A percentile compares a stretch with the other conserved stretches of the same genome.
These are phyloP conservation scores for Fragaria ananassa DNA, from an alignment of 306 rosid genomes.

Conservation along the genomic window DNA sequence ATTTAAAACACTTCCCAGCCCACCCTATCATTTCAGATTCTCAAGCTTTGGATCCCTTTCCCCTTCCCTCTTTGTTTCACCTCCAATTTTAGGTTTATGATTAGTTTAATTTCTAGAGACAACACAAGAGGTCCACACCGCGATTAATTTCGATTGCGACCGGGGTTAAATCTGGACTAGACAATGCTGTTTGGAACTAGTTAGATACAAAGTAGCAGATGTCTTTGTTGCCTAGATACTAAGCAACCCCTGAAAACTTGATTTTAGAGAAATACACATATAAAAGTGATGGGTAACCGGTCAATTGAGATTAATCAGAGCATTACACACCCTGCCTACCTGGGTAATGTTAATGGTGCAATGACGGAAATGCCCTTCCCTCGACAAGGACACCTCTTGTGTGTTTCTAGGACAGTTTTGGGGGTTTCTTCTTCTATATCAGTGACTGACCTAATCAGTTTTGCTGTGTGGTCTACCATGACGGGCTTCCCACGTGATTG, in stretches of 20 bases:
- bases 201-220: neutral
- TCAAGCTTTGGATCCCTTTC: conserved; percentile 18
- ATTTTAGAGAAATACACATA: conserved; percentile 3
- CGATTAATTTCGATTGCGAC: neutral
- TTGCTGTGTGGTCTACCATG: conserved; percentile 63
- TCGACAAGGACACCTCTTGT: conserved; percentile 14
- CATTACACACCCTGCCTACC: conserved; percentile 31
- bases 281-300: conserved; percentile 36
- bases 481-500: conserved; percentile 89
- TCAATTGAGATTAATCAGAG: conserved; percentile 33
- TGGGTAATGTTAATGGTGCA: conserved; percentile 28
- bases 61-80: neutral
- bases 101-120: neutral
- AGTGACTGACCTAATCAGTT: conserved; percentile 64
- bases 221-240: conserved; percentile 50
- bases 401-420: conserved; percentile 5
- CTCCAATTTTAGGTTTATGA: neutral
- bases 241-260: conserved; percentile 45
- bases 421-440: conserved; percentile 21
- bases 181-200: neutral
- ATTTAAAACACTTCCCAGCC: neutral
- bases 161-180: neutral
- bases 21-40: conserved; percentile 10
- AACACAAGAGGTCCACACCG: neutral
- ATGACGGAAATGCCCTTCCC: conserved; percentile 17